Evolutionary conservation across 495 filamentous ascomycete genomes (phyloP), one percentile per base, ranked within the genome.

Genomic region (Penicillium paxilli): DNA sequence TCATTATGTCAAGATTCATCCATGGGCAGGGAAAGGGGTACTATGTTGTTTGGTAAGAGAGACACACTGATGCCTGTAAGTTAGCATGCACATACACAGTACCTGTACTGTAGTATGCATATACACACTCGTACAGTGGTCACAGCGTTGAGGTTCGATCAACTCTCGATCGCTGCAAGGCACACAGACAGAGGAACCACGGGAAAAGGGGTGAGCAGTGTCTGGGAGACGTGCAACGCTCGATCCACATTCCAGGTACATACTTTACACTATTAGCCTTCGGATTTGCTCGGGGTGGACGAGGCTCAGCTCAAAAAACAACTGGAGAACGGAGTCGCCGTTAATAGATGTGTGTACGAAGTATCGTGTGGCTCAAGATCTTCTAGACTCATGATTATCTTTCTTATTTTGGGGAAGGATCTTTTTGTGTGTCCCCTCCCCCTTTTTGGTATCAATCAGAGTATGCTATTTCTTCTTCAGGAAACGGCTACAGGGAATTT

Each of bases 201-300:
- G 30, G 22, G 30, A 45, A 49, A 49, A 42, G 35, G 45, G 45
- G 35, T 32, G 30, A 20, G 22, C 21, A 38, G 21, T 45, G 44
- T 28, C 48, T 40, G 16, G 33, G 23, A 20, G 21, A 53, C 20
- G 44, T 53, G 10, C 23, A 37, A 41, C 21, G 35, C 22, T 24
- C 53, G 37, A 55, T 55, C 53, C 47, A 25, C 35, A 44, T 55
- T 48, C 49, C 48, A 25, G 40, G 20, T n/a, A 42, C n/a, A n/a
- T n/a, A n/a, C n/a, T n/a, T n/a, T n/a, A n/a, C n/a, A n/a, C 40
- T 52, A 32, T 28, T n/a, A 51, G 5, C 24, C 9, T 49, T 55
- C 56, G 56, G 56, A 48, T 47, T 58, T 64, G 62, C 52, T 64
- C 62, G 61, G 58, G 55, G 49, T 47, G 41, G 23, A 37, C 21